Evolutionary conservation across 1,284 basidiomycete genomes (phyloP).

Genomic region (Puccinia coronata): DNA sequence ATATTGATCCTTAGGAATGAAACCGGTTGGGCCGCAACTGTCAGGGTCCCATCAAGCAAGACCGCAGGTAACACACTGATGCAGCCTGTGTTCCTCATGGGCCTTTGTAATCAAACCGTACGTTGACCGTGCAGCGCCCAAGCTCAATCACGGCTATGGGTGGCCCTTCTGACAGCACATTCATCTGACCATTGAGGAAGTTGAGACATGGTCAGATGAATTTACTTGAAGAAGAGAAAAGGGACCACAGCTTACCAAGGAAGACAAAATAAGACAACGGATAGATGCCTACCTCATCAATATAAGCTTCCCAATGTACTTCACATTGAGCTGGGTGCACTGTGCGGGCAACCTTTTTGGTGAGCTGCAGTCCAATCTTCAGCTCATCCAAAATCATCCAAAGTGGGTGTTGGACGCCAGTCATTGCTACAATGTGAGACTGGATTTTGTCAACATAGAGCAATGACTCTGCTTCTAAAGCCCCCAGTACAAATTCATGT

Average conservation of each 20-base stretch:
- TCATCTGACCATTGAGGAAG: neutral
- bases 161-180: neutral
- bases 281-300: neutral
- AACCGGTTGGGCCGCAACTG: neutral
- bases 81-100: neutral
- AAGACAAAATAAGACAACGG: neutral
- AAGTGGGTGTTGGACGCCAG: neutral
- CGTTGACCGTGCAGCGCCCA: neutral
- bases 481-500: neutral
- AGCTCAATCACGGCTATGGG: neutral
- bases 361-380: neutral
- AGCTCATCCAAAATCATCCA: neutral
- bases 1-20: neutral
- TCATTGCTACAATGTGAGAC: neutral
- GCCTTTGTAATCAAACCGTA: neutral
- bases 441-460: neutral
- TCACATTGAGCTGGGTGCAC: neutral
- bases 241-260: neutral
- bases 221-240: neutral
- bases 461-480: neutral
- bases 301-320: neutral
- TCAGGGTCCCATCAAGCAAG: neutral
- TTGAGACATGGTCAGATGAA: neutral
- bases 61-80: conserved; percentile 1
- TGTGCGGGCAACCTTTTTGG: neutral